Conservation (phyloP, 2,329 filamentous ascomycete species). For the Sclerotinia trifoliorum region DNA sequence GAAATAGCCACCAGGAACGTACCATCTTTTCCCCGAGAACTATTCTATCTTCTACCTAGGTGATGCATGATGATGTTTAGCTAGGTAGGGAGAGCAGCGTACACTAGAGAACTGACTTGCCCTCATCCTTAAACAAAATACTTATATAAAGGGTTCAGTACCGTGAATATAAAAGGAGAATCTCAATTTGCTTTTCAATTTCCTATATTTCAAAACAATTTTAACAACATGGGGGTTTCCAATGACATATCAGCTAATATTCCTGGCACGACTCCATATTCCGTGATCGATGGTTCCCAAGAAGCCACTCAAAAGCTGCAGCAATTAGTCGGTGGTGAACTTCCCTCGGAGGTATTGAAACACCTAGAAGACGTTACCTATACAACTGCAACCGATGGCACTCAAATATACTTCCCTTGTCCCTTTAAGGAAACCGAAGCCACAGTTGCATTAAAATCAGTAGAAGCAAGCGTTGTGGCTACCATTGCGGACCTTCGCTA, state of each 20-base stretch:
- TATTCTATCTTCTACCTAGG: not conserved
- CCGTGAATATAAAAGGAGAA: not conserved
- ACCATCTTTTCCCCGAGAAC: not conserved
- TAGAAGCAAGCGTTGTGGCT: slow-evolving; percentile 52
- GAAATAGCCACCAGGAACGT: not conserved
- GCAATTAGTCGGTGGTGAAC: slow-evolving; percentile 27
- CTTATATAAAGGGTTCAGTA: not conserved
- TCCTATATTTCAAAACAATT: not conserved
- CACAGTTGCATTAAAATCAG: slow-evolving; percentile 46
- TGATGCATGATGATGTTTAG: slow-evolving; percentile 1
- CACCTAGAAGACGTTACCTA: slow-evolving; percentile 33
- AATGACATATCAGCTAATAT: not conserved
- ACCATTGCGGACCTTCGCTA: slow-evolving; percentile 56
- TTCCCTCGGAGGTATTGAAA: slow-evolving; percentile 30
- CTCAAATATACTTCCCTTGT: slow-evolving; percentile 46
- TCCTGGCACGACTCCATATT: slow-evolving; percentile 27
- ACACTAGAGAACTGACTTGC: not conserved
- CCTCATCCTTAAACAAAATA: not conserved
- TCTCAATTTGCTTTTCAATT: not conserved
- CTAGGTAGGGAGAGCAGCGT: not conserved
- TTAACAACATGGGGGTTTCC: slow-evolving; percentile 4
- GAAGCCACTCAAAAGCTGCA: slow-evolving; percentile 31
- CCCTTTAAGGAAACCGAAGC: slow-evolving; percentile 50
- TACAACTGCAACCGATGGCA: slow-evolving; percentile 34
- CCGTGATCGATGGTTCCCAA: slow-evolving; percentile 33